Evolutionary conservation across 129 eudicot species (phyloP), one percentile per base, ranked within the genome.

Genomic region (Flaveria linearis): DNA sequence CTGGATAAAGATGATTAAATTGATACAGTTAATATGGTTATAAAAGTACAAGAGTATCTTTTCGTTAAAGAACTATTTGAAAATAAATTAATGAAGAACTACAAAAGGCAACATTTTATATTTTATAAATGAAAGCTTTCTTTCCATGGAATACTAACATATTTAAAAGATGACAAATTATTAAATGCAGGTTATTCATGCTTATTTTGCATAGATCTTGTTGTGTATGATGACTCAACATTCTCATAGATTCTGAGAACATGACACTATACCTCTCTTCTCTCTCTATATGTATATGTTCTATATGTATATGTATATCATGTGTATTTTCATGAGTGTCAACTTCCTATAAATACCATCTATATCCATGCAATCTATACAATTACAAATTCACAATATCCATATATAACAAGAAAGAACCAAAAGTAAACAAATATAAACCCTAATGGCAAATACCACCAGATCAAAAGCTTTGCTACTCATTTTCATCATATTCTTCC

Each of bases 301-400:
- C 4, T 30, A 73, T 41, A 73, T 73, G 20, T 6, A 73, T 42
- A 60, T 16, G 25, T 74, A 58, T 15, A 43, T 26, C 8, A 3
- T 5, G 3, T 30, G 36, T 66, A 65, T 33, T 13, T 41, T 20
- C 11, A 41, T 55, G 18, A 20, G 15, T 20, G 39, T 42, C 69
- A 73, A 53, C 69, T 26, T 50, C 12, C 83, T 80, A 73, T 80
- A 80, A 73, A 55, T 73, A 73, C 78, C 26, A 72, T 7, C 42
- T 56, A 36, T 74, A 66, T 66, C 55, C 80, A 80, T 80, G 80
- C 75, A 74, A 56, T 67, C 52, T 79, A 46, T 47, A 43, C 75
- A 65, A 25, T 16, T 17, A 80, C 50, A 73, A 3, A 65, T 25
- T 16, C 26, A 80, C 50, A 73, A 6, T 57, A 41, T 42, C 26